These are phyloP conservation scores for Pyrenophora graminea DNA, from an alignment of 2,329 filamentous ascomycete genomes.

Conservation along the genomic window DNA sequence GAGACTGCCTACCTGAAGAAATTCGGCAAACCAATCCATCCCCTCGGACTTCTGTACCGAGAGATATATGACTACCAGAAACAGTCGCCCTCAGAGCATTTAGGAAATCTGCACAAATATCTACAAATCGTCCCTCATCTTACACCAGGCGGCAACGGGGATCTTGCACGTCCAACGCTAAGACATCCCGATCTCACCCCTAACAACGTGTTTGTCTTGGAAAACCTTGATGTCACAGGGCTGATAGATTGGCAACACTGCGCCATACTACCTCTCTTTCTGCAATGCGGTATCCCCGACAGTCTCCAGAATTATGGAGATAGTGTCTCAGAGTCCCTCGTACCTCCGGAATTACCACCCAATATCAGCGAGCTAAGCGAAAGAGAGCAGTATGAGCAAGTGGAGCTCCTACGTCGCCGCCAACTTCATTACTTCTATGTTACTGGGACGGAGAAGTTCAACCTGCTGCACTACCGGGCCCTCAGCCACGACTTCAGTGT, in stretches of 20 bases:
- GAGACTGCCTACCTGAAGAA: conserved; percentile 36
- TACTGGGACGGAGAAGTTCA: conserved; percentile 28
- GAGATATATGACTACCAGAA: conserved; percentile 40
- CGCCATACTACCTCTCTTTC: conserved; percentile 44
- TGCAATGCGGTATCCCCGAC: conserved; percentile 46
- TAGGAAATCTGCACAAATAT: conserved; percentile 38
- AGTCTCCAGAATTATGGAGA: conserved; percentile 50
- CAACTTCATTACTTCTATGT: conserved; percentile 41
- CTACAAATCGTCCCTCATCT: conserved; percentile 29
- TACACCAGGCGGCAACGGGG: conserved; percentile 17
- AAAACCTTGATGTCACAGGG: conserved; percentile 39
- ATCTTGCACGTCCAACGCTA: conserved; percentile 28
- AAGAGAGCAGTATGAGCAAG: conserved; percentile 27
- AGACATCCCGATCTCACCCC: conserved; percentile 45
- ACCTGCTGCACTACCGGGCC: conserved; percentile 33
- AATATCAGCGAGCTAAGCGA: conserved; percentile 29
- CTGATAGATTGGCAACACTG: conserved; percentile 52
- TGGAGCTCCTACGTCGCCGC: conserved; percentile 33
- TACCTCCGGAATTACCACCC: conserved; percentile 26
- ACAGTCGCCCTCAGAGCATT: conserved; percentile 31
- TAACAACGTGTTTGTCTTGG: conserved; percentile 41
- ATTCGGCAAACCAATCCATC: conserved; percentile 36
- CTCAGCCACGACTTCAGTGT: conserved; percentile 25
- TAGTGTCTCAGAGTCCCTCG: conserved; percentile 26
- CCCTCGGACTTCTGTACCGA: conserved; percentile 37